phyloP scores from a whole-genome alignment of 1,139 yeast species.

The Saccharomyces hybrid region DNA sequence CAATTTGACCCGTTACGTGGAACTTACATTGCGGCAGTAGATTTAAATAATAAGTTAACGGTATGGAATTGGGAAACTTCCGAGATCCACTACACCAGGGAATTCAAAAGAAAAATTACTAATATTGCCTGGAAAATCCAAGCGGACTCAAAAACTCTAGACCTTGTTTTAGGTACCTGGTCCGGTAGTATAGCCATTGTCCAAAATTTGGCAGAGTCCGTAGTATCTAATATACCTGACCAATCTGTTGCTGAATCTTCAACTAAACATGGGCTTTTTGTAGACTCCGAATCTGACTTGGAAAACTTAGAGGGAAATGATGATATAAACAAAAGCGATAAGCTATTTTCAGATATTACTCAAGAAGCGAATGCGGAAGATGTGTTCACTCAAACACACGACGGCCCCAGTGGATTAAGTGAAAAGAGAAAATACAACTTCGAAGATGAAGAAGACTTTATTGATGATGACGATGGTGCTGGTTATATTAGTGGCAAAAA shows the following conservation, averaged over 20 bases:
- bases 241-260: constrained; percentile 4
- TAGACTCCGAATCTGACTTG: constrained; percentile 29
- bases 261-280: constrained; percentile 13
- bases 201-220: constrained; percentile 31
- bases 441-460: constrained; percentile 39
- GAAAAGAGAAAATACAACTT: constrained; percentile 28
- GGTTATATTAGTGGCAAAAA: constrained; percentile 37
- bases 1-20: constrained; percentile 54
- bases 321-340: constrained; percentile 1
- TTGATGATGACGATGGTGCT: constrained; percentile 51
- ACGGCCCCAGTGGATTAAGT: constrained; percentile 10
- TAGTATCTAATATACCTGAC: background rate
- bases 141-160: constrained; percentile 19
- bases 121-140: constrained; percentile 32
- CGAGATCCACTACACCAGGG: constrained; percentile 27
- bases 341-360: constrained; percentile 13
- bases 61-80: constrained; percentile 46
- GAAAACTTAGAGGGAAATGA: constrained; percentile 19
- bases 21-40: constrained; percentile 49
- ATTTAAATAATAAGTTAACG: constrained; percentile 41
- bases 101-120: constrained; percentile 24
- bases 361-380: constrained; percentile 28
- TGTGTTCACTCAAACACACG: constrained; percentile 22
- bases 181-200: constrained; percentile 44
- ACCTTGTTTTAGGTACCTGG: constrained; percentile 43